A percentile compares a stretch with the other conserved stretches of the same genome.
phyloP scores from a whole-genome alignment of 164 flowering plant genomes.

The Stephania yunnanensis region DNA sequence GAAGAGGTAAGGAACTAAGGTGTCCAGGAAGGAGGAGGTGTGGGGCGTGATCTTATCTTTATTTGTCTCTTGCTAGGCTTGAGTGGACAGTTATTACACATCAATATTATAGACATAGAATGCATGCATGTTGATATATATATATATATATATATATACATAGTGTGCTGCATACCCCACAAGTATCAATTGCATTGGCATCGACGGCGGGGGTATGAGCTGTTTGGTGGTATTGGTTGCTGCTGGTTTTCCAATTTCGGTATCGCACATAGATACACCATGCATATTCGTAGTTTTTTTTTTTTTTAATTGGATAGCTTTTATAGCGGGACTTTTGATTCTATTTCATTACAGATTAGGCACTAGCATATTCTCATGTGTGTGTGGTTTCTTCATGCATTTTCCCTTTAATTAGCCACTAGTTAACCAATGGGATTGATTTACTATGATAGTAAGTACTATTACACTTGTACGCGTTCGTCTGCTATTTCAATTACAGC shows the following conservation, averaged over 20 bases:
- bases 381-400: neutral
- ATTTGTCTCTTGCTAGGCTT: neutral
- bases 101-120: too few species aligned
- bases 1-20: neutral
- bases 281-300: neutral
- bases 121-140: neutral
- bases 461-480: too few species aligned
- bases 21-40: neutral
- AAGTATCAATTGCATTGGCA: neutral
- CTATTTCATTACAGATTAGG: neutral
- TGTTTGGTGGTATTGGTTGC: neutral
- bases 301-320: neutral
- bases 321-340: neutral
- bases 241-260: slow-evolving; percentile 3
- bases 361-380: neutral
- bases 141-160: too few species aligned
- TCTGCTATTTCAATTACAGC: too few species aligned
- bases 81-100: neutral
- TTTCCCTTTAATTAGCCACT: neutral
- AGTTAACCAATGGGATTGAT: too few species aligned
- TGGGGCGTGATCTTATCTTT: neutral
- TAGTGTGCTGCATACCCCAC: neutral
- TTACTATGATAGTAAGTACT: too few species aligned
- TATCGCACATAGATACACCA: neutral
- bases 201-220: neutral